phyloP scores from a whole-genome alignment of 805 yeast species.

The Brettanomyces custersianus region DNA sequence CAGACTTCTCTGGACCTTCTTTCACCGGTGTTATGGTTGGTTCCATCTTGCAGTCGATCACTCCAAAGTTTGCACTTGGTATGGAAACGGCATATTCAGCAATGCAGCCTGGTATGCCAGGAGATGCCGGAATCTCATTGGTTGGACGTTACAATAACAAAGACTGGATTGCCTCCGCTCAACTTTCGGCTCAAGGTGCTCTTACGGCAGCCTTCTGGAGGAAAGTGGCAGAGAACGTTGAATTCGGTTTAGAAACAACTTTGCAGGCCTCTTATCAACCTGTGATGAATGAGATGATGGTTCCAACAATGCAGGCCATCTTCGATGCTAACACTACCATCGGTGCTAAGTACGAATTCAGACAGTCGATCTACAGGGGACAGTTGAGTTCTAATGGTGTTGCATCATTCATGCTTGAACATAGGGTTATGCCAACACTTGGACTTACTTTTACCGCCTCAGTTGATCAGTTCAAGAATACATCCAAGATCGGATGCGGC shows the following conservation, averaged over 20 bases:
- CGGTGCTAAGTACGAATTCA: constrained; percentile 97
- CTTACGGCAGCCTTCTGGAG: constrained; percentile 88
- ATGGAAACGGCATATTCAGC: constrained; percentile 84
- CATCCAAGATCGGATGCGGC: constrained; percentile 86
- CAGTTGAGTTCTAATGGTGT: constrained; percentile 88
- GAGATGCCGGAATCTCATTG: constrained; percentile 86
- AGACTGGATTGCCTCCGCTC: constrained; percentile 91
- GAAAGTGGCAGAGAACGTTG: constrained; percentile 84
- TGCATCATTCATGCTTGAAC: constrained; percentile 85
- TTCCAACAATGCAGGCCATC: constrained; percentile 72
- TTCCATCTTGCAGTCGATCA: constrained; percentile 80
- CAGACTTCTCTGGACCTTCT: constrained; percentile 63
- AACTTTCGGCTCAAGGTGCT: constrained; percentile 88
- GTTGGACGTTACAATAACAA: constrained; percentile 84
- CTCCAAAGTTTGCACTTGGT: constrained; percentile 80
- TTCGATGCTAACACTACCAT: constrained; percentile 87
- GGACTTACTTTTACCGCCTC: constrained; percentile 83
- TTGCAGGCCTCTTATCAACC: constrained; percentile 73
- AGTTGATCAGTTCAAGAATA: constrained; percentile 74
- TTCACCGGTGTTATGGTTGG: constrained; percentile 91
- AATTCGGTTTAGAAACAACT: constrained; percentile 88
- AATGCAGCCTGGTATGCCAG: constrained; percentile 60
- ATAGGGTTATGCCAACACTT: constrained; percentile 86
- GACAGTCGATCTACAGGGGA: constrained; percentile 93
- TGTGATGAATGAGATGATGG: constrained; percentile 65